phyloP scores from a whole-genome alignment of 2,329 filamentous ascomycete species.

The Beauveria varroae region DNA sequence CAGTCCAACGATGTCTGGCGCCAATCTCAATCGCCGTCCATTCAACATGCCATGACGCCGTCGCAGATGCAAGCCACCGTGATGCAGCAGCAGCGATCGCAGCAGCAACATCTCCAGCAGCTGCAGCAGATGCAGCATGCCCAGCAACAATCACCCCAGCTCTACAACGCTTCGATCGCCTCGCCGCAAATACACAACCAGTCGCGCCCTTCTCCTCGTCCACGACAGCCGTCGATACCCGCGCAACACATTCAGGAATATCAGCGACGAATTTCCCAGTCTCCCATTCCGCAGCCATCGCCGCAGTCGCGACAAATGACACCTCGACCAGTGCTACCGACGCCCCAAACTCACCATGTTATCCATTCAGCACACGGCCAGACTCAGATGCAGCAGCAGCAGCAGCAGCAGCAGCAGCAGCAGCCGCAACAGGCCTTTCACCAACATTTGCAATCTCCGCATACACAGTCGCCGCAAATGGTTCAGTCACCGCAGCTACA shows the following conservation, averaged over 20 bases:
- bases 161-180: conserved; percentile 5
- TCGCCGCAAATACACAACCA: conserved; percentile 15
- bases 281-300: conserved; percentile 11
- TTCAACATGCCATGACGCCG: conserved; percentile 18
- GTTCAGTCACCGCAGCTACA: conserved; percentile 3
- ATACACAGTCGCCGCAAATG: conserved; percentile 11
- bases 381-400: conserved; percentile 15
- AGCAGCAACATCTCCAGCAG: conserved; percentile 22
- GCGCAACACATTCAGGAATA: conserved; percentile 14
- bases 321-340: conserved; percentile 3
- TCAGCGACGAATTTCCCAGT: conserved; percentile 10
- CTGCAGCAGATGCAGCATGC: conserved; percentile 22
- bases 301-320: conserved; percentile 8
- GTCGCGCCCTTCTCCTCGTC: conserved; percentile 13
- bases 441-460: conserved; percentile 11
- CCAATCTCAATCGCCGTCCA: conserved; percentile 5
- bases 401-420: conserved; percentile 10
- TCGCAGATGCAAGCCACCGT: conserved; percentile 13
- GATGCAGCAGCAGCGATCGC: conserved; percentile 16
- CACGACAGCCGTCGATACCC: conserved; percentile 8
- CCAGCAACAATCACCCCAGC: conserved; percentile 18
- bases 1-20: conserved; percentile 6
- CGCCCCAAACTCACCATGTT: not conserved
- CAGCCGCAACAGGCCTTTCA: conserved; percentile 14
- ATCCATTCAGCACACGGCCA: conserved; percentile 7